Conservation (phyloP, 129 eudicot species). For the Erigeron canadensis region DNA sequence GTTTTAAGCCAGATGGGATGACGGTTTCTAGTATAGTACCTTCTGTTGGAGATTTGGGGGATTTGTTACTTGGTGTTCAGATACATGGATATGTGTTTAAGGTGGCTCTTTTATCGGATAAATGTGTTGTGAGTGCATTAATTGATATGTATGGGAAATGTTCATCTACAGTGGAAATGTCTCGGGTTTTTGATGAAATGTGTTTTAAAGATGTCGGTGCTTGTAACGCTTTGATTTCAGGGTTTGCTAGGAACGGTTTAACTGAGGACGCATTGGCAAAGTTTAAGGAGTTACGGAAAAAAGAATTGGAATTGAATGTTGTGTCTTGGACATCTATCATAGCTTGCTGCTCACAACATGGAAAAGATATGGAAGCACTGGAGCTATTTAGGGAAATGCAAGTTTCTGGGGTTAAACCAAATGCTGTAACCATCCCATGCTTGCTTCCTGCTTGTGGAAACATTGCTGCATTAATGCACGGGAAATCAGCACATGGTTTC, state of each 20-base stretch:
- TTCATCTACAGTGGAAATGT: slow-evolving; percentile 51
- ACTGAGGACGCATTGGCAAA: slow-evolving; percentile 52
- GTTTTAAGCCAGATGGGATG: slow-evolving; percentile 57
- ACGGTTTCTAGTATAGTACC: slow-evolving; percentile 74
- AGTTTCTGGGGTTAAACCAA: slow-evolving; percentile 65
- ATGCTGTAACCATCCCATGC: slow-evolving; percentile 81
- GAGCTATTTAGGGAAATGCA: slow-evolving; percentile 81
- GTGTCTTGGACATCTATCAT: slow-evolving; percentile 93
- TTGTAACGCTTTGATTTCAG: slow-evolving; percentile 70
- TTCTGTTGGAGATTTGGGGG: slow-evolving; percentile 63
- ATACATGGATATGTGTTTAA: slow-evolving; percentile 58
- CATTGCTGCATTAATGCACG: slow-evolving; percentile 83
- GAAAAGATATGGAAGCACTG: slow-evolving; percentile 83
- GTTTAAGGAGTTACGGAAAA: slow-evolving; percentile 41
- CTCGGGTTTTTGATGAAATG: slow-evolving; percentile 62
- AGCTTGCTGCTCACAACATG: slow-evolving; percentile 81
- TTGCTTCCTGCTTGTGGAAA: slow-evolving; percentile 96
- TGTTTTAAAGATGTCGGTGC: slow-evolving; percentile 53
- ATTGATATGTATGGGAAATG: slow-evolving; percentile 82
- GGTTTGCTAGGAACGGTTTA: slow-evolving; percentile 68
- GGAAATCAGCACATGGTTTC: slow-evolving; percentile 75
- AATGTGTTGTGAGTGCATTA: slow-evolving; percentile 61
- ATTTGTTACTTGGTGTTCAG: slow-evolving; percentile 47
- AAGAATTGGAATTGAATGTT: slow-evolving; percentile 57
- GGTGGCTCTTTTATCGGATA: slow-evolving; percentile 51